These are phyloP conservation scores for Thuja plicata DNA, from an alignment of 83 land plant genomes.

Conservation along the genomic window DNA sequence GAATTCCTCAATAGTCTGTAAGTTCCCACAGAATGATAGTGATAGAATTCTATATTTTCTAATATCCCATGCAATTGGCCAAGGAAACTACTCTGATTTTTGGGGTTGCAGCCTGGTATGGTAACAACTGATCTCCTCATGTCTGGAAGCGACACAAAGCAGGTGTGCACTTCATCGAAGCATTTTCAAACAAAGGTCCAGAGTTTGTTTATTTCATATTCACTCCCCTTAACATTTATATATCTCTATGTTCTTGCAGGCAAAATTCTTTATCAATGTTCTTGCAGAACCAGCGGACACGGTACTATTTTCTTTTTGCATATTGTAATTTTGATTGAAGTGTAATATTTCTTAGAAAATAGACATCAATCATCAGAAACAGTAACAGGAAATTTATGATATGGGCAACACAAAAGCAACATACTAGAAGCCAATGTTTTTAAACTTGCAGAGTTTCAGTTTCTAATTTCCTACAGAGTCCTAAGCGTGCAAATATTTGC, in stretches of 20 bases:
- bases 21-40: background rate
- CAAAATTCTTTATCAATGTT: slow-evolving; percentile 95
- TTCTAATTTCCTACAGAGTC: background rate
- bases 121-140: slow-evolving; percentile 99
- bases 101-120: slow-evolving; percentile 92
- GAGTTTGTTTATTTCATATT: background rate
- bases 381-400: background rate
- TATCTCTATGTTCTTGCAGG: slow-evolving; percentile 50
- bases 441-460: background rate
- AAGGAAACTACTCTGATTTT: slow-evolving; percentile 13
- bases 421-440: background rate
- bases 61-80: background rate
- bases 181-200: background rate
- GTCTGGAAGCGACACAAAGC: slow-evolving; percentile 93
- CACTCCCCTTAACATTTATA: background rate
- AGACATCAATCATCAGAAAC: background rate
- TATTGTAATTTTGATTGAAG: background rate
- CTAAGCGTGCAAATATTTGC: background rate
- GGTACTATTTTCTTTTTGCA: slow-evolving; percentile 34
- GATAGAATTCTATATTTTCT: background rate
- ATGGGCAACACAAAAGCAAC: background rate
- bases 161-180: slow-evolving; percentile 38
- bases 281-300: slow-evolving; percentile 96
- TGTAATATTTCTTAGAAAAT: background rate
- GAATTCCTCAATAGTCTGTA: background rate